These are phyloP conservation scores for Ceratopteris richardii DNA, from an alignment of 75 land plant genomes.

Conservation along the genomic window DNA sequence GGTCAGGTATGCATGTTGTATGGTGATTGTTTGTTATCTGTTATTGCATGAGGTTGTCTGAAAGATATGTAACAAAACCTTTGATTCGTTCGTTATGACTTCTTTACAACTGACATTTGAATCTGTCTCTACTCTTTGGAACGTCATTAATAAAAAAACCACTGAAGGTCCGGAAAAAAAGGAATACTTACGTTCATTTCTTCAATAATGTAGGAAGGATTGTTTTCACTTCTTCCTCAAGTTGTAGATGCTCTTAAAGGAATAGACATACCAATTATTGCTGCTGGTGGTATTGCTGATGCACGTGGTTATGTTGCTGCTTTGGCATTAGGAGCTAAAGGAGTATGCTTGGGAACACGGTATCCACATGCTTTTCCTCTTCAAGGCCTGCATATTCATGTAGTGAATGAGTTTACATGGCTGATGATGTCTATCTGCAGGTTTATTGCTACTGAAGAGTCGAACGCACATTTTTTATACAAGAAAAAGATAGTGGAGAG, in stretches of 20 bases:
- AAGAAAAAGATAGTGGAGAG: conserved; percentile 55
- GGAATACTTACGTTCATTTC: too few relatives aligned
- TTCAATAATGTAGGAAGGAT: conserved; percentile 31
- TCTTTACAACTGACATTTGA: too few relatives aligned
- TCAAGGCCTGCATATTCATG: background rate
- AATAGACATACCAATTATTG: conserved; percentile 61
- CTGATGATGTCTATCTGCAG: too few relatives aligned
- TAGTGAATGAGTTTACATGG: background rate
- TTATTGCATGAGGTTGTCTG: background rate
- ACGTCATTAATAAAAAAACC: too few relatives aligned
- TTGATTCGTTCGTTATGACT: too few relatives aligned
- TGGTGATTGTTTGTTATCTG: background rate
- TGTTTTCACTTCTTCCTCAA: conserved; percentile 54
- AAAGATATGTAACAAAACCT: background rate
- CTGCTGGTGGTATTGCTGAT: conserved; percentile 89
- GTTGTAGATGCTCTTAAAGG: conserved; percentile 52
- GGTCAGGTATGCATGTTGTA: conserved; percentile 49
- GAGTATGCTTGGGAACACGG: conserved; percentile 87
- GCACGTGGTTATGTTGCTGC: conserved; percentile 91
- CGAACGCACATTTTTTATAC: conserved; percentile 72
- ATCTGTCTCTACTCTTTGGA: too few relatives aligned
- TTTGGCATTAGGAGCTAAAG: conserved; percentile 82
- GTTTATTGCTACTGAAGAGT: conserved; percentile 76
- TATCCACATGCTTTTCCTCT: conserved; percentile 3
- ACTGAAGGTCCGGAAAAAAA: too few relatives aligned